These are phyloP conservation scores for Amylostereum areolatum DNA, from an alignment of 1,284 basidiomycete species.

Conservation along the genomic window DNA sequence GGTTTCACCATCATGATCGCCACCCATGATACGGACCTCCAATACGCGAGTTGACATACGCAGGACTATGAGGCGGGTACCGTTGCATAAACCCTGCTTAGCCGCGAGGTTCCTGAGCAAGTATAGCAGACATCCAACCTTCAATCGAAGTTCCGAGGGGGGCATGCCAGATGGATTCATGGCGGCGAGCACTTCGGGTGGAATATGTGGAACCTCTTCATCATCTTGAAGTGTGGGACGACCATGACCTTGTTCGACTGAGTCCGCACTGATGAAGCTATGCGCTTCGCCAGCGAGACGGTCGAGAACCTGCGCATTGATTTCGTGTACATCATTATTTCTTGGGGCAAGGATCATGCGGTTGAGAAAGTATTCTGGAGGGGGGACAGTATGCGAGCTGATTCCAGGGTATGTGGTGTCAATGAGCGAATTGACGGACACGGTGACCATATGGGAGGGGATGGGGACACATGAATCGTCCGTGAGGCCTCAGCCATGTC, in stretches of 20 bases:
- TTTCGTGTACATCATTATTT: conserved; percentile 28
- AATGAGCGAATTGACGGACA: conserved; percentile 20
- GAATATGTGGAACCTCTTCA: conserved; percentile 5
- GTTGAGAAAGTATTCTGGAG: conserved; percentile 28
- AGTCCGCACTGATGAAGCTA: conserved; percentile 23
- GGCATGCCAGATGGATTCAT: conserved; percentile 19
- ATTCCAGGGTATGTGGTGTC: conserved; percentile 24
- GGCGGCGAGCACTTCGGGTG: conserved; percentile 17
- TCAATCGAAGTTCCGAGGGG: conserved; percentile 22
- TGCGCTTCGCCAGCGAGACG: conserved; percentile 21
- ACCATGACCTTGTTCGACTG: conserved; percentile 11
- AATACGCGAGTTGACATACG: conserved; percentile 15
- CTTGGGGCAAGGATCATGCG: conserved; percentile 29
- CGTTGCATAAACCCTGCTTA: conserved; percentile 30
- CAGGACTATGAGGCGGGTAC: conserved; percentile 18
- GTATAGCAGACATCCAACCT: conserved; percentile 28
- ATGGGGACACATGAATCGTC: conserved; percentile 20
- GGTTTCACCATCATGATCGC: conserved; percentile 18
- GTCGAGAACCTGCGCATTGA: conserved; percentile 26
- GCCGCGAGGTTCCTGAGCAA: conserved; percentile 30
- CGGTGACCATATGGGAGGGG: conserved; percentile 20
- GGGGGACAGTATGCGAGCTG: conserved; percentile 10
- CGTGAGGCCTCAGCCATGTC: conserved; percentile 24
- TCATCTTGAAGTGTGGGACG: conserved; percentile 1
- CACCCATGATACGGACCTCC: conserved; percentile 18